A percentile compares a stretch with the other conserved stretches of the same genome.
phyloP scores from a whole-genome alignment of 257 asterid genomes.

The Jacaranda mimosifolia region DNA sequence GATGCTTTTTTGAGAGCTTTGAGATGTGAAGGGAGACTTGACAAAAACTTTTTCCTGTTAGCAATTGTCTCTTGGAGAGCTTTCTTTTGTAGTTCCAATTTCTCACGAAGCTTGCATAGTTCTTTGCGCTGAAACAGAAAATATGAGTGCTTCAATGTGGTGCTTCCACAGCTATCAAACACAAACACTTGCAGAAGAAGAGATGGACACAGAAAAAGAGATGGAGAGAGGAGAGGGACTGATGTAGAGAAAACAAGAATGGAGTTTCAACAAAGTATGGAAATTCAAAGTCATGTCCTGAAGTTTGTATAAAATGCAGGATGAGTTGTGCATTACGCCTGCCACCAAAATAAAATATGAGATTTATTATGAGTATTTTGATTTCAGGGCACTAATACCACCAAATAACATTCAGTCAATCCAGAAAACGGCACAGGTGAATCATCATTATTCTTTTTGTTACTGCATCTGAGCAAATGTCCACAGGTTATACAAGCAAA shows the following conservation, averaged over 20 bases:
- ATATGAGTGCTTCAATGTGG: slow-evolving; percentile 16
- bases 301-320: not conserved
- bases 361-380: not conserved
- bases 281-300: slow-evolving; percentile 6
- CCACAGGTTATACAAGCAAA: not conserved
- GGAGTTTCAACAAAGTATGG: not conserved
- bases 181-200: slow-evolving; percentile 20
- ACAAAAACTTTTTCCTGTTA: slow-evolving; percentile 84
- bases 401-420: not conserved
- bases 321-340: slow-evolving; percentile 7
- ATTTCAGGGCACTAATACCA: slow-evolving; percentile 12
- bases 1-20: slow-evolving; percentile 97
- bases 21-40: slow-evolving; percentile 97
- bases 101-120: slow-evolving; percentile 84
- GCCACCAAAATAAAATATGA: not conserved
- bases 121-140: slow-evolving; percentile 83
- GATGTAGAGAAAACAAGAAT: not conserved
- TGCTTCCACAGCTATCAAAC: slow-evolving; percentile 26
- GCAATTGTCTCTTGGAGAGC: slow-evolving; percentile 84
- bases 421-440: not conserved
- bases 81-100: slow-evolving; percentile 83
- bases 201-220: slow-evolving; percentile 15
- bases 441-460: not conserved
- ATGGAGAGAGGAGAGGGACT: not conserved
- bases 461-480: not conserved